phyloP scores from a whole-genome alignment of 2,329 filamentous ascomycete genomes.

The Talaromyces funiculosus region DNA sequence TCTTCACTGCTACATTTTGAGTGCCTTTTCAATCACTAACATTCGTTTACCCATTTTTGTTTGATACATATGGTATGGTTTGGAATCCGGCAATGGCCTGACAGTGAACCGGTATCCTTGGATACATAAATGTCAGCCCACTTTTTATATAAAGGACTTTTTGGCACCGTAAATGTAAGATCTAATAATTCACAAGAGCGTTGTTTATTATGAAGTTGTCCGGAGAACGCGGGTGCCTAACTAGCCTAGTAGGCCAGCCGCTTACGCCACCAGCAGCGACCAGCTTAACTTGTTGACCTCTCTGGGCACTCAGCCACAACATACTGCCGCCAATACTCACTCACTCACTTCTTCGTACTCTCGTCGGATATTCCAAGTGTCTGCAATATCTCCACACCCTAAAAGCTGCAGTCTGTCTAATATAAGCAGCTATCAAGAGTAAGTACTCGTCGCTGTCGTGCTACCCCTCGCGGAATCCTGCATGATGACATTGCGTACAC shows the following conservation, averaged over 20 bases:
- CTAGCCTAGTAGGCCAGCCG: background rate
- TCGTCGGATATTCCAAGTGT: background rate
- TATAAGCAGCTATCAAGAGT: background rate
- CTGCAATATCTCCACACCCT: background rate
- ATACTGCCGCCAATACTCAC: background rate
- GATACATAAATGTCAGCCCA: background rate
- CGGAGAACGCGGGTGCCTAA: conserved; percentile 8
- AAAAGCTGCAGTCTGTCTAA: background rate
- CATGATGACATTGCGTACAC: background rate
- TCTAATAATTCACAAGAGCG: background rate
- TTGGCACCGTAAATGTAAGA: background rate
- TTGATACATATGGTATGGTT: background rate
- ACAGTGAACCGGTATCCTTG: background rate
- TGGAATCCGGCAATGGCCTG: background rate
- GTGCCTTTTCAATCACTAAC: background rate
- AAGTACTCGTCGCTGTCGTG: background rate
- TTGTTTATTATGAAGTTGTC: background rate
- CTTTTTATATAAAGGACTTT: background rate
- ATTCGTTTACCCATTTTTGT: background rate
- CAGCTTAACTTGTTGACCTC: background rate
- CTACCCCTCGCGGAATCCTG: background rate
- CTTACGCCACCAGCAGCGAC: background rate
- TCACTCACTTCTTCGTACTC: background rate
- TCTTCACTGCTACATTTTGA: background rate
- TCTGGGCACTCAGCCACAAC: conserved; percentile 2